A percentile compares a stretch with the other conserved stretches of the same genome.
These are phyloP conservation scores for Populus pruinosa DNA, from an alignment of 345 rosid species.

Conservation along the genomic window DNA sequence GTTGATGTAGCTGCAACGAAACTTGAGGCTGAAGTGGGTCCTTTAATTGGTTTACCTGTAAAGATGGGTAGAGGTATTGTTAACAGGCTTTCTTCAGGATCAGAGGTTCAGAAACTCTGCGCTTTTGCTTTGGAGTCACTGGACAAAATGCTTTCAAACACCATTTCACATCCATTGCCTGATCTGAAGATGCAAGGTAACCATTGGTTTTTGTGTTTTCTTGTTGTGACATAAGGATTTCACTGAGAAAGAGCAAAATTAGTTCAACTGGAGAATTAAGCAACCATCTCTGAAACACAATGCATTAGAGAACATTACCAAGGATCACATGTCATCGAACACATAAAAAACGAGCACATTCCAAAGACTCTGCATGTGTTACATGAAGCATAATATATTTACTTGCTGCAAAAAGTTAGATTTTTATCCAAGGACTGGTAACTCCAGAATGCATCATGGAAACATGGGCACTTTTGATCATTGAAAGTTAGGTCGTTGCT, in stretches of 20 bases:
- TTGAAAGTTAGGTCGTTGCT: conserved; percentile 7
- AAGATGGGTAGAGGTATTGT: conserved; percentile 90
- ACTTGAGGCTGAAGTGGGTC: conserved; percentile 89
- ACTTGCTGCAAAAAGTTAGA: neutral
- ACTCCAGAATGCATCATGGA: neutral
- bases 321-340: neutral
- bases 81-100: conserved; percentile 76
- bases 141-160: conserved; percentile 46
- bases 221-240: neutral
- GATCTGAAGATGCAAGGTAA: conserved; percentile 41
- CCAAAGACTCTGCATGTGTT: too few species aligned
- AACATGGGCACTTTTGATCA: neutral
- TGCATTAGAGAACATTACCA: neutral
- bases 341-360: neutral
- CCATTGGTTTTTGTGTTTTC: neutral
- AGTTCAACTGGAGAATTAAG: neutral
- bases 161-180: conserved; percentile 17
- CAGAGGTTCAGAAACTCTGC: conserved; percentile 72
- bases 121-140: conserved; percentile 56
- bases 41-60: conserved; percentile 68
- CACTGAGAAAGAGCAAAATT: neutral
- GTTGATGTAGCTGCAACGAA: conserved; percentile 67
- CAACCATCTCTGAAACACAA: neutral
- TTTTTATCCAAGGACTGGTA: neutral
- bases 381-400: neutral